These are phyloP conservation scores for Ophiostoma piceae DNA, from an alignment of 2,329 filamentous ascomycete genomes.

Conservation along the genomic window DNA sequence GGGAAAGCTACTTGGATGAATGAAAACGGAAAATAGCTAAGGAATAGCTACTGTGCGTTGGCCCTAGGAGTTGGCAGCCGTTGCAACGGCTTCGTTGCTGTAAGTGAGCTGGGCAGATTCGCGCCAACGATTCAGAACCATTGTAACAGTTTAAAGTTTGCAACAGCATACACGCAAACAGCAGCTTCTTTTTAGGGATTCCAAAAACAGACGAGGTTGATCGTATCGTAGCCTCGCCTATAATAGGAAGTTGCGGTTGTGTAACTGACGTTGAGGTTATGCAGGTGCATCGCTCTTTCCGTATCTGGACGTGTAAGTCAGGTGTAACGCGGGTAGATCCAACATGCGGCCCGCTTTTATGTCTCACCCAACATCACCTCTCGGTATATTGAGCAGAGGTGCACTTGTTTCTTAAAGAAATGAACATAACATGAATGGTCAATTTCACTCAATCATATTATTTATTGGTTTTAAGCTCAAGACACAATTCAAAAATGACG, in stretches of 20 bases:
- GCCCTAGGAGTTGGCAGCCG: background rate
- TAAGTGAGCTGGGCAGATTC: no score
- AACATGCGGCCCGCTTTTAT: background rate
- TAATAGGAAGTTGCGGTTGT: background rate
- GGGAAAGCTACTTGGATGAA: background rate
- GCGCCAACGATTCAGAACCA: no score
- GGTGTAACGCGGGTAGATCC: conserved; percentile 2
- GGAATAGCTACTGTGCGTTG: no score
- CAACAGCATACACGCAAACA: no score
- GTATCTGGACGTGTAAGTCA: background rate
- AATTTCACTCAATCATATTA: no score
- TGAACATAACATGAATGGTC: no score
- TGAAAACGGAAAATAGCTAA: no score
- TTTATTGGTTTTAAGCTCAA: background rate
- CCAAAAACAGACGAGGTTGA: background rate
- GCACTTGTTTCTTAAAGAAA: background rate
- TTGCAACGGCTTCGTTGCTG: background rate
- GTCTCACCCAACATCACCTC: background rate
- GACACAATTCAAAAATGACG: background rate
- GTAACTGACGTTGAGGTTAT: conserved; percentile 5
- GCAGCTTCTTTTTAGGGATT: no score
- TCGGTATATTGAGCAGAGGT: no score
- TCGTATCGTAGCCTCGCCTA: background rate
- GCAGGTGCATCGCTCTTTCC: background rate
- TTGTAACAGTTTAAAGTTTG: no score